Evolutionary conservation across 306 rosid species (phyloP).

Genomic region (Lupinus albus): DNA sequence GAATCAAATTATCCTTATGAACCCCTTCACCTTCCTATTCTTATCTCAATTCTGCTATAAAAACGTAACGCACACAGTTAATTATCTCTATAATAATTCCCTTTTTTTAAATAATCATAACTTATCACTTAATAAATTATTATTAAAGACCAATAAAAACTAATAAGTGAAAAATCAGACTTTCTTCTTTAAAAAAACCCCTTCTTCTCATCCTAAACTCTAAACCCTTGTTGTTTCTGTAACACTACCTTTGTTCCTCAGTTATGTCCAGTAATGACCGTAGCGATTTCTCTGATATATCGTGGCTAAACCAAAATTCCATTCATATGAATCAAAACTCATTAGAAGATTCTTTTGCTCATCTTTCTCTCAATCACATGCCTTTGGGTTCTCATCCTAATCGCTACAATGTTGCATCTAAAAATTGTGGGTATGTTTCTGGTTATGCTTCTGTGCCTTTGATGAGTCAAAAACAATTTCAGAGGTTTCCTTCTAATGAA

Average conservation of each 20-base stretch:
- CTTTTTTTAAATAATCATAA: neutral
- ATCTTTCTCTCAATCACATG: slow-evolving; percentile 27
- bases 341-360: slow-evolving; percentile 41
- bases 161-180: neutral
- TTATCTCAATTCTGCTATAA: neutral
- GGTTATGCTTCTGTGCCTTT: neutral
- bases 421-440: neutral
- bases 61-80: neutral
- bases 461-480: neutral
- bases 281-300: neutral
- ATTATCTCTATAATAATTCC: neutral
- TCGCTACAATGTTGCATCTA: neutral
- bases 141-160: too few species aligned
- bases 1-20: slow-evolving; percentile 7
- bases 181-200: slow-evolving; percentile 14
- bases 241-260: neutral
- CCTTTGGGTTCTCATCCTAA: neutral
- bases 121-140: too few species aligned
- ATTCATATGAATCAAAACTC: slow-evolving; percentile 25
- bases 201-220: neutral
- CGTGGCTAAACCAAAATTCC: neutral
- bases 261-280: neutral
- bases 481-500: slow-evolving; percentile 1
- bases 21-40: neutral
- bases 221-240: slow-evolving; percentile 4